Conservation (phyloP, 2,329 filamentous ascomycete genomes). For the Hortaea werneckii region DNA sequence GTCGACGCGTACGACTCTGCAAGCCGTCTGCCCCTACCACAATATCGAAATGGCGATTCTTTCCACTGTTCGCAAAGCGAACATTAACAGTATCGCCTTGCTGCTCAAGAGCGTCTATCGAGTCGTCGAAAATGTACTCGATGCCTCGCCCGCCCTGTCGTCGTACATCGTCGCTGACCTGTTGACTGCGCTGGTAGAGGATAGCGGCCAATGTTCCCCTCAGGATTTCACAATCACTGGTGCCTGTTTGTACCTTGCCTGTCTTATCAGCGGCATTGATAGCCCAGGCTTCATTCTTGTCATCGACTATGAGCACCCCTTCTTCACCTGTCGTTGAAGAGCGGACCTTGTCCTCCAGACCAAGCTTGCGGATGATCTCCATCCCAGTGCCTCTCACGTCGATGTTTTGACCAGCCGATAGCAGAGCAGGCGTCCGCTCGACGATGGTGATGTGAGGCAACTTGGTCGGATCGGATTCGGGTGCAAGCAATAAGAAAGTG, state of each 20-base stretch:
- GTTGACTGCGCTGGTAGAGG: slow-evolving; percentile 12
- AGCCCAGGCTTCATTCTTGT: slow-evolving; percentile 11
- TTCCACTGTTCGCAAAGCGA: slow-evolving; percentile 15
- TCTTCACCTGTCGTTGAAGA: slow-evolving; percentile 17
- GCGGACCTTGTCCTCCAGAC: slow-evolving; percentile 19
- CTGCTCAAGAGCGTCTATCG: slow-evolving; percentile 15
- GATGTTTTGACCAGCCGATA: slow-evolving; percentile 22
- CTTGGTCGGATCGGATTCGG: slow-evolving; percentile 3
- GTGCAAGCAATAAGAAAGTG: slow-evolving; percentile 16
- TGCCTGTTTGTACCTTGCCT: slow-evolving; percentile 17
- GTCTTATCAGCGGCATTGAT: slow-evolving; percentile 16
- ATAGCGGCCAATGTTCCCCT: slow-evolving; percentile 19
- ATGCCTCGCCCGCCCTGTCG: slow-evolving; percentile 15
- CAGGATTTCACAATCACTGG: slow-evolving; percentile 25
- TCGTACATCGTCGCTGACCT: slow-evolving; percentile 13
- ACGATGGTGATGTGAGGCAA: slow-evolving; percentile 21
- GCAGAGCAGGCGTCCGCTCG: slow-evolving; percentile 13
- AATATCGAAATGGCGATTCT: slow-evolving; percentile 14
- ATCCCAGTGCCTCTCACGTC: slow-evolving; percentile 23
- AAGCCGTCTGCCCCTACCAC: slow-evolving; percentile 26
- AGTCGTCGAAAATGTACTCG: slow-evolving; percentile 22
- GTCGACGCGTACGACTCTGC: slow-evolving; percentile 17
- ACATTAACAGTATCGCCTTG: slow-evolving; percentile 17
- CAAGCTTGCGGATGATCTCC: slow-evolving; percentile 20
- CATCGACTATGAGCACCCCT: slow-evolving; percentile 21